phyloP scores from a whole-genome alignment of 352 stramenopile species.

The Phytopythium ostracodes region DNA sequence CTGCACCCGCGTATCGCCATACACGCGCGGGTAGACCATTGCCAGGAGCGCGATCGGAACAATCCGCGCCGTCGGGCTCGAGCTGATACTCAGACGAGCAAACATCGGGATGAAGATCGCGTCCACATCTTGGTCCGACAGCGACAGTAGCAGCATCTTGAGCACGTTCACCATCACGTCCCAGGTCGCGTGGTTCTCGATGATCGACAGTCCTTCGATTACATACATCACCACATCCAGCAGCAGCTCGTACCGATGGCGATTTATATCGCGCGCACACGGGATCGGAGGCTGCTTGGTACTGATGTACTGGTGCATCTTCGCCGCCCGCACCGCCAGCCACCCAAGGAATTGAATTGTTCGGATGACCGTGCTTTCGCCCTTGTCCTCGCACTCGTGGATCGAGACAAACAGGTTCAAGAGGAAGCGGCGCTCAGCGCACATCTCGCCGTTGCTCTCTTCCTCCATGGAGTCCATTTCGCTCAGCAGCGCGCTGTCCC shows the following conservation, averaged over 20 bases:
- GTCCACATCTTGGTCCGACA: slow-evolving; percentile 57
- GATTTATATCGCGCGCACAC: slow-evolving; percentile 19
- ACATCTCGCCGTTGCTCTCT: slow-evolving; percentile 65
- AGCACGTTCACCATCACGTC: slow-evolving; percentile 86
- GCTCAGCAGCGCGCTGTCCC: slow-evolving; percentile 47
- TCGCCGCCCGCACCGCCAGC: slow-evolving; percentile 64
- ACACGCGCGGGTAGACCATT: slow-evolving; percentile 69
- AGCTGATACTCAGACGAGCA: slow-evolving; percentile 76
- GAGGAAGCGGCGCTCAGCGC: slow-evolving; percentile 71
- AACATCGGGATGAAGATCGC: slow-evolving; percentile 77
- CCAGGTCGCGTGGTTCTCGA: slow-evolving; percentile 88
- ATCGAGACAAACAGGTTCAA: slow-evolving; percentile 84
- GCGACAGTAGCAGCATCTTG: slow-evolving; percentile 59
- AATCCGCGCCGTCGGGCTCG: slow-evolving; percentile 79
- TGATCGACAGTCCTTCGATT: slow-evolving; percentile 84
- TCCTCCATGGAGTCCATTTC: slow-evolving; percentile 61
- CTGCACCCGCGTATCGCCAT: slow-evolving; percentile 72
- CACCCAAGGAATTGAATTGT: slow-evolving; percentile 82
- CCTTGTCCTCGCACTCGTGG: slow-evolving; percentile 86
- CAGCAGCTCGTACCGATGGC: slow-evolving; percentile 61
- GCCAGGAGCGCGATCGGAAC: slow-evolving; percentile 74
- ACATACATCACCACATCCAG: slow-evolving; percentile 77
- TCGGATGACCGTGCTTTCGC: slow-evolving; percentile 78
- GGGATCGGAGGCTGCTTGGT: slow-evolving; percentile 19
- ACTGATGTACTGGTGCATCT: slow-evolving; percentile 53